Base-by-base conservation (phyloP, 1,284 basidiomycete species). In the Mixia osmundae region DNA sequence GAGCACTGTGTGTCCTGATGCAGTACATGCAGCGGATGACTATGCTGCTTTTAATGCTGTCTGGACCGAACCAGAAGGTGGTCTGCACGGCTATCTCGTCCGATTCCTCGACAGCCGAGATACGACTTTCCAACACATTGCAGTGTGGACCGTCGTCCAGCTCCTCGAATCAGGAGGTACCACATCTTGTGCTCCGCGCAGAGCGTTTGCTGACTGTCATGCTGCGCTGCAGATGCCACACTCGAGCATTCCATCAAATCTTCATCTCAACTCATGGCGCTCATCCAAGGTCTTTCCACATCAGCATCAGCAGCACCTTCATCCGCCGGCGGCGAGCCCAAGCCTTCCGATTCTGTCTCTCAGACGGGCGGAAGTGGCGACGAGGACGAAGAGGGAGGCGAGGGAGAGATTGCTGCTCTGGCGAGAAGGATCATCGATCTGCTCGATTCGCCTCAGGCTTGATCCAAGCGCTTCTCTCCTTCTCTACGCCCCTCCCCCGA, bases 61-160 rank as follows among this genome's bases (percentile, higher is more conserved):
- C 4, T 97, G 91, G 91, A 78, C 83, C 50, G 76, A 83, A 57
- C 91, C 91, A 4, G 85, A 91, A 41, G 91, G 87, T 20, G 91
- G 91, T 26, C 74, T 99, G 63, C 87, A 95, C 55, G 72, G 71
- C 44, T 99, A 99, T 58, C 65, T 99, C 29, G 76, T 83, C 52
- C 72, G 82, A 32, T 97, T 99, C 72, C 61, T 99, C 46, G 82
- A 75, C 38, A 83, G 76, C 51, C 64, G 78, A 12, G 91, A 99
- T 55, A 78, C 82, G n/a, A 99, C 91, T 0, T 99, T 99, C 74
- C 89, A 95, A 58, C 91, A 99, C 56, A 99, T 97, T 49, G 91
- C 91, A 21, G 87, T 97, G 28, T 94, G 85, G 85, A 95, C 89
- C 1, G 87, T 95, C 44, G 87, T 95, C 9, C 89, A 97, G 54